A percentile compares a stretch with the other conserved stretches of the same genome.
Conservation (phyloP, 768 basidiomycete species). For the Tylopilus intermedius region DNA sequence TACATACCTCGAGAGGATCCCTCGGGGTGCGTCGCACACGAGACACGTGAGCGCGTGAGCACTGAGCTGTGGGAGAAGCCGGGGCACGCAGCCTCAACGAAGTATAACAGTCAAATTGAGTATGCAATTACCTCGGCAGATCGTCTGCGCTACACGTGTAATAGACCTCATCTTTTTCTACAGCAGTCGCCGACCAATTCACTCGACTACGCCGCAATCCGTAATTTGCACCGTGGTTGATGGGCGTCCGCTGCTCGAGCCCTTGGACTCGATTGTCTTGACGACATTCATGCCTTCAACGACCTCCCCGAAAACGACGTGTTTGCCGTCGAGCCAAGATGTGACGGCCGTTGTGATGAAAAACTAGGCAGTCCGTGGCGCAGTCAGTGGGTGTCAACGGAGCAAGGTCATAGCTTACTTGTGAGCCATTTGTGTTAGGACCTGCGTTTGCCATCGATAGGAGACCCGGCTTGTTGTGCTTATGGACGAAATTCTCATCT, state of each 20-base stretch:
- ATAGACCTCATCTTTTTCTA: neutral
- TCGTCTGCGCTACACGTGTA: neutral
- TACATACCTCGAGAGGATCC: no score
- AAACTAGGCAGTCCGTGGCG: conserved; percentile 38
- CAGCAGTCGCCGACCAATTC: neutral
- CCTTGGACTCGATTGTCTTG: conserved; percentile 36
- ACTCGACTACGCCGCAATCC: conserved; percentile 47
- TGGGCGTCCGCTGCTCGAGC: conserved; percentile 24
- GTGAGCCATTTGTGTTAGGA: conserved; percentile 74
- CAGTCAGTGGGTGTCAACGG: neutral
- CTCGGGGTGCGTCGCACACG: no score
- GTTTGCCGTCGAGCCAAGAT: conserved; percentile 50
- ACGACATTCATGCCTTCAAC: conserved; percentile 40
- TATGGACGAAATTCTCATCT: conserved; percentile 70
- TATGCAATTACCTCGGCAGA: conserved; percentile 4
- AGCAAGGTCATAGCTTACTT: conserved; percentile 35
- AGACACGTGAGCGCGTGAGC: no score
- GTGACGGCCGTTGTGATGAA: conserved; percentile 73
- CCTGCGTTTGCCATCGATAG: conserved; percentile 91
- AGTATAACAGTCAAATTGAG: no score
- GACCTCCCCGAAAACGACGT: conserved; percentile 48
- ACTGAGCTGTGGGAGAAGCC: no score
- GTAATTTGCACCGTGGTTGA: conserved; percentile 46
- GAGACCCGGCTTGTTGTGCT: conserved; percentile 59
- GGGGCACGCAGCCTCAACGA: no score